A percentile compares a stretch with the other conserved stretches of the same genome.
These are phyloP conservation scores for Carex sylvatica DNA, from an alignment of 202 grass and related monocot genomes.

Conservation along the genomic window DNA sequence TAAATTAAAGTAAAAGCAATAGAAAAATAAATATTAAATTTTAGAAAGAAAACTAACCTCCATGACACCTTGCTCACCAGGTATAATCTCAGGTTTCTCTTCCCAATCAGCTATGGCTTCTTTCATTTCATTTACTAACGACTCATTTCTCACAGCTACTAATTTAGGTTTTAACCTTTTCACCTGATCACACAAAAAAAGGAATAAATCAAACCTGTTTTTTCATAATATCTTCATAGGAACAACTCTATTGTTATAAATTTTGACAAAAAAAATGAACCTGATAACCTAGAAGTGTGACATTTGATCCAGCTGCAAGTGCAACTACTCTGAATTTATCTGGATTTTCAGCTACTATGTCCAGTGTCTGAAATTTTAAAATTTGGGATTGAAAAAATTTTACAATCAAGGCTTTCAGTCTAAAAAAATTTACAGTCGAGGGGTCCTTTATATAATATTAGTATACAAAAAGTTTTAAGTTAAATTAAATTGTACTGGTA, in stretches of 20 bases:
- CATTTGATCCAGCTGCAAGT: slow-evolving; percentile 94
- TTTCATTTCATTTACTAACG: slow-evolving; percentile 74
- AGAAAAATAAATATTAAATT: slow-evolving; percentile 20
- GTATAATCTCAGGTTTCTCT: slow-evolving; percentile 94
- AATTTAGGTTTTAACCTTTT: slow-evolving; percentile 89
- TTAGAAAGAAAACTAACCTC: slow-evolving; percentile 50
- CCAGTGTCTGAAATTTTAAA: slow-evolving; percentile 72
- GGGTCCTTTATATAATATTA: no score
- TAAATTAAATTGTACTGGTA: background rate
- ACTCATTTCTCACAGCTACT: slow-evolving; percentile 78
- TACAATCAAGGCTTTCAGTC: background rate
- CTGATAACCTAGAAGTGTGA: slow-evolving; percentile 95
- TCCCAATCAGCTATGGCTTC: slow-evolving; percentile 93
- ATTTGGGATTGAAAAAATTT: background rate
- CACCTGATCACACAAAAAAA: slow-evolving; percentile 43
- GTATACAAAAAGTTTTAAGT: background rate
- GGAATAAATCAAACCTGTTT: slow-evolving; percentile 14
- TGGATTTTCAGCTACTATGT: slow-evolving; percentile 91
- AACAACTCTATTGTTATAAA: background rate
- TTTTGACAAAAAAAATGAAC: slow-evolving; percentile 33
- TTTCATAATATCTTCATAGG: background rate
- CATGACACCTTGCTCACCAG: slow-evolving; percentile 88
- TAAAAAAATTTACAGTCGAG: background rate
- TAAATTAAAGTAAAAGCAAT: background rate
- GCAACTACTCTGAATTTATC: slow-evolving; percentile 94